Evolutionary conservation across 768 basidiomycete species (phyloP), one percentile per base, ranked within the genome.

Genomic region (Cystobasidium ongulense): DNA sequence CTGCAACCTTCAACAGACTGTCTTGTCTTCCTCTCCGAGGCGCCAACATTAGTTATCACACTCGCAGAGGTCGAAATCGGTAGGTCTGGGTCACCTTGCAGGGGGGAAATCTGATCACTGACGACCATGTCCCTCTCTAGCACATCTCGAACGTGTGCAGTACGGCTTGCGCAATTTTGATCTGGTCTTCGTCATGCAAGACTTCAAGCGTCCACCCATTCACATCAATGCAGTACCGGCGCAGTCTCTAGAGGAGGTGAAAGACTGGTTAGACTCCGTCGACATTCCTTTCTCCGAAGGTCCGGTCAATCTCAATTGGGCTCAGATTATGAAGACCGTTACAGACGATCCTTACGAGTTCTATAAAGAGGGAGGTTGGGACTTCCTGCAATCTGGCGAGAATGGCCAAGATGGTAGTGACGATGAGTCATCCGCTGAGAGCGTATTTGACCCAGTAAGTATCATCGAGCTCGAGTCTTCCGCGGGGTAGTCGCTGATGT

Each of bases 211-310:
- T 79, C 75, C 88, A 1, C 94, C 95, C 0, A 84, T 97, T 11
- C 96, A 98, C 79, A 92, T 98, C 83, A 98, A 99, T 80, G 93
- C 93, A 0, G 94, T 99, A 76, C 92, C 91, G 27, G 90, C 86
- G 71, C 83, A 87, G 1, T 89, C 92, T 77, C 86, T 98, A 79
- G 96, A 99, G 79, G 93, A 94, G 77, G 94, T 99, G 76, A 98
- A 97, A 83, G 94, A 96, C 79, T 99, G 96, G 96, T 86, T 99
- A 25, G 93, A 99, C 92, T 97, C 94, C 4, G 93, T 97, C 71
- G 96, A 99, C 80, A 94, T 99, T 72, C 89, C 96, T 8, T 86
- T 96, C 83, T 90, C 90, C 57, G 95, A 97, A 81, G 90, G 94
- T 3, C 91, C 92, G 7, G 92, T 99, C 83, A 98, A 98, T 81